Percentiles rank a stretch among this genome's conserved stretches.
phyloP scores from a whole-genome alignment of 1,284 basidiomycete genomes.

The Entoloma clypeatum region DNA sequence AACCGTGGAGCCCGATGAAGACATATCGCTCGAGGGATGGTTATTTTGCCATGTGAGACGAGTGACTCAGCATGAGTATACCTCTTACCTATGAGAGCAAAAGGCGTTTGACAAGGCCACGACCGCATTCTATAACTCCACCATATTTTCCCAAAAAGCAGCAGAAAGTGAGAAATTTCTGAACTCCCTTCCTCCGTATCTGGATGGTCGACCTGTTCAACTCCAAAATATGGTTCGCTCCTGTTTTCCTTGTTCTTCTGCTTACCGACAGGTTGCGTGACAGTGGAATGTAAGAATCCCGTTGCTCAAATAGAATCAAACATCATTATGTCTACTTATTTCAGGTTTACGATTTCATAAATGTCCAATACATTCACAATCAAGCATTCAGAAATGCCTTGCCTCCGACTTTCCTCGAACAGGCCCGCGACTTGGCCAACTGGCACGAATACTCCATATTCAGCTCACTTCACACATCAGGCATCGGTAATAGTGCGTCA shows the following conservation, averaged over 20 bases:
- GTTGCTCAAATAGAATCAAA: neutral
- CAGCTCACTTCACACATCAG: constrained; percentile 47
- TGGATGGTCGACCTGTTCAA: constrained; percentile 54
- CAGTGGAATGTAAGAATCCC: constrained; percentile 58
- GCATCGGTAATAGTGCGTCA: constrained; percentile 68
- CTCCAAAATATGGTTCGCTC: constrained; percentile 62
- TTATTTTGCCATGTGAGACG: constrained; percentile 31
- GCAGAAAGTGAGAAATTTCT: constrained; percentile 54
- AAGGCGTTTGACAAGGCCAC: constrained; percentile 28
- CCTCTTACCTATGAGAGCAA: neutral
- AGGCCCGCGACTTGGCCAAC: constrained; percentile 65
- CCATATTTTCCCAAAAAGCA: constrained; percentile 49
- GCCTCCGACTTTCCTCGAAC: constrained; percentile 52
- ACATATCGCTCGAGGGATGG: constrained; percentile 41
- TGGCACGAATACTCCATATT: constrained; percentile 76
- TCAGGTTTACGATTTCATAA: constrained; percentile 74
- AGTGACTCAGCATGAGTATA: neutral
- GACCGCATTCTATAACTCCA: constrained; percentile 47
- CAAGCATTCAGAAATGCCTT: constrained; percentile 49
- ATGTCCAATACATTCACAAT: constrained; percentile 71
- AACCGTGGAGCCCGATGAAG: constrained; percentile 43
- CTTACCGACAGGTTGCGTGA: constrained; percentile 1
- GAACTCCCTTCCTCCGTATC: constrained; percentile 45
- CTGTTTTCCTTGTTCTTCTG: neutral
- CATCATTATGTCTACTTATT: constrained; percentile 1